Base-by-base conservation (phyloP, 169 alveolate genomes). In the Eimeria mitis region DNA sequence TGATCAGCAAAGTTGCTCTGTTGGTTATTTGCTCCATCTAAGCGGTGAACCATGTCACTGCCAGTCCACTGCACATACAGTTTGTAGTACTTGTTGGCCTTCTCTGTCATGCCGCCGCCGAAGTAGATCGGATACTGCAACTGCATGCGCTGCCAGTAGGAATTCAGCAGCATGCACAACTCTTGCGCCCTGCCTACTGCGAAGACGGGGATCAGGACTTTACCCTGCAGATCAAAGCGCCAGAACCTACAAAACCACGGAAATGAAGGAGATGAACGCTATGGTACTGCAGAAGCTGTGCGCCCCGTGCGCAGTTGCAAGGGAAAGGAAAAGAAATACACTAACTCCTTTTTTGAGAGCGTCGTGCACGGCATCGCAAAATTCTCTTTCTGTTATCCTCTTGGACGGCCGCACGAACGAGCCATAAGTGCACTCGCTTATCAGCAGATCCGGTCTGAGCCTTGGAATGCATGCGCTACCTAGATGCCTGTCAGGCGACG, bases 171-270 rank as follows among this genome's bases (percentile, higher is more conserved):
- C 52, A 99, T 99, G 94, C 99, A 99, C 68, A 99, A 98, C 96
- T 99, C 99, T 97, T 99, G 99, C 54, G 99, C 99, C 97, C 99
- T 98, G 56, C 99, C 99, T 23, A 99, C 98, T n/a, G 99, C 99
- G 97, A 99, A 99, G 8, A 99, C 99, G 6, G 99, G 99, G 49
- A 99, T 99, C 63, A 99, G 98, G 61, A 99, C 99, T 97, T 99
- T 89, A 4, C 95, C 95, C 95, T 89, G 61, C 31, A 73, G 52
- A 16, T 25, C 61, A 52, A 6, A 19, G 8, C 8, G 21, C 54
- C 23, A 40, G 31, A 37, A 19, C 28, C 59, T 76, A 23, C 81
- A 56, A 7, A 52, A 40, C 28, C 76, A 75, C 25, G 44, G 21
- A 47, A 23, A 31, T 52, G 6, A 31, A 8, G 37, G n/a, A 73